These are phyloP conservation scores for Starmerella stigmatis DNA, from an alignment of 805 yeast genomes.

Conservation along the genomic window DNA sequence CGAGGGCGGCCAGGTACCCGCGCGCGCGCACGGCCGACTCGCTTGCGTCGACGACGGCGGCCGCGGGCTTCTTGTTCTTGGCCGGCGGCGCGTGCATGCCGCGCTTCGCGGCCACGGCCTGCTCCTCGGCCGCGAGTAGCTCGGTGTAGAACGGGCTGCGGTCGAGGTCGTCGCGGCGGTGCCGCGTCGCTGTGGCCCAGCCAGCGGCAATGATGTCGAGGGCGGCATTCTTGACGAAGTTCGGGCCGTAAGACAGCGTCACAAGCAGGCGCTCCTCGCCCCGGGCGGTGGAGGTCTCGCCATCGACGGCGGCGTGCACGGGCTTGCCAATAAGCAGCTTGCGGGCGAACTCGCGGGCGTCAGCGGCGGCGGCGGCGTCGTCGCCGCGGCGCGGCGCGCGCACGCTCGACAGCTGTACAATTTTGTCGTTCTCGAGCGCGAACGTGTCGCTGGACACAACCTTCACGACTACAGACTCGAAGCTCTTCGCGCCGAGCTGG, in stretches of 20 bases:
- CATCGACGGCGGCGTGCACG: constrained; percentile 52
- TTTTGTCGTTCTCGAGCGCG: constrained; percentile 41
- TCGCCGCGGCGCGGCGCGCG: constrained; percentile 58
- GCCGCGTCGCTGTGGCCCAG: constrained; percentile 66
- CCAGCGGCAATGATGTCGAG: constrained; percentile 54
- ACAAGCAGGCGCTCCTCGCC: constrained; percentile 57
- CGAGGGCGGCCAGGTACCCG: constrained; percentile 59
- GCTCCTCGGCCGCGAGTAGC: constrained; percentile 56
- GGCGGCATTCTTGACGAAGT: constrained; percentile 40
- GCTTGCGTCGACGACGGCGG: constrained; percentile 65
- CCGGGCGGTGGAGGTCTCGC: constrained; percentile 49
- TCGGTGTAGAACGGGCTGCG: constrained; percentile 70
- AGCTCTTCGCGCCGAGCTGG: constrained; percentile 24
- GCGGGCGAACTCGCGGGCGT: constrained; percentile 68
- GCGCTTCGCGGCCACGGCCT: constrained; percentile 43
- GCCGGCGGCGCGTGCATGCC: constrained; percentile 46
- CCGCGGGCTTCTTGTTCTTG: constrained; percentile 34
- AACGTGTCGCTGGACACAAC: constrained; percentile 62
- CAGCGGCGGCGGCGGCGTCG: constrained; percentile 46
- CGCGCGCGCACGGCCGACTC: constrained; percentile 63
- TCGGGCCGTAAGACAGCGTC: constrained; percentile 43
- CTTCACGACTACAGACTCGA: constrained; percentile 48
- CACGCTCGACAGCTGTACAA: constrained; percentile 67
- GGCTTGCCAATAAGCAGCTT: constrained; percentile 58
- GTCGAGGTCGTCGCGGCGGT: constrained; percentile 60